phyloP scores from a whole-genome alignment of 2,329 filamentous ascomycete species.

The Sporothrix brasiliensis region DNA sequence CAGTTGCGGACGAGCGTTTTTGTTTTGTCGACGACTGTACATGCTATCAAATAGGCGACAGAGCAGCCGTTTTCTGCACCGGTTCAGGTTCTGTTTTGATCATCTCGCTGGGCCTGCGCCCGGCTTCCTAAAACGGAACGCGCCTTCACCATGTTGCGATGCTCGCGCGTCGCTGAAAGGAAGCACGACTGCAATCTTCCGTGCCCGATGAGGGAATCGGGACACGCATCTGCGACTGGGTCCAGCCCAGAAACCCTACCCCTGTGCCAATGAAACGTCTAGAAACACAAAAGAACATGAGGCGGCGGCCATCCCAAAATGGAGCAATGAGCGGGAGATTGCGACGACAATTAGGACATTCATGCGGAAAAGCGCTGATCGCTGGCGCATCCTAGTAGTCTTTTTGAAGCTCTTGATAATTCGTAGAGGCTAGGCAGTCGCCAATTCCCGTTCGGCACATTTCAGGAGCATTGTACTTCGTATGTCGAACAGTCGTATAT shows the following conservation, averaged over 20 bases:
- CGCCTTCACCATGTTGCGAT: slow-evolving; percentile 8
- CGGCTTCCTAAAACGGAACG: slow-evolving; percentile 35
- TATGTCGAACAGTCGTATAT: no score
- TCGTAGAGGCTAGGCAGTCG: slow-evolving; percentile 11
- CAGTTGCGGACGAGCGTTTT: not conserved
- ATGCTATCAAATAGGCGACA: no score
- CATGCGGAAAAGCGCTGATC: slow-evolving; percentile 22
- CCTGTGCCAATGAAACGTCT: slow-evolving; percentile 30
- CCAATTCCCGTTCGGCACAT: not conserved
- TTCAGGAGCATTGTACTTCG: not conserved
- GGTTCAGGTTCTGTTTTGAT: not conserved
- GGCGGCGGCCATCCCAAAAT: slow-evolving; percentile 18
- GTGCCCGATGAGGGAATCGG: not conserved
- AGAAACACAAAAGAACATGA: slow-evolving; percentile 26
- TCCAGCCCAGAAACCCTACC: slow-evolving; percentile 11
- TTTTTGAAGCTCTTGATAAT: slow-evolving; percentile 16
- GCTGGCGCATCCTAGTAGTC: slow-evolving; percentile 12
- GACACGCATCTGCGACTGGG: not conserved
- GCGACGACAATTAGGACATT: slow-evolving; percentile 27
- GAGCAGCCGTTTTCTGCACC: not conserved
- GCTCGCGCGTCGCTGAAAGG: slow-evolving; percentile 18
- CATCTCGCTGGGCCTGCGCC: slow-evolving; percentile 30
- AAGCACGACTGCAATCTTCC: slow-evolving; percentile 24
- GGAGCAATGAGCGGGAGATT: slow-evolving; percentile 21
- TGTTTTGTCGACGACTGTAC: not conserved